phyloP scores from a whole-genome alignment of 1,139 yeast species.

The Geotrichum candidum region DNA sequence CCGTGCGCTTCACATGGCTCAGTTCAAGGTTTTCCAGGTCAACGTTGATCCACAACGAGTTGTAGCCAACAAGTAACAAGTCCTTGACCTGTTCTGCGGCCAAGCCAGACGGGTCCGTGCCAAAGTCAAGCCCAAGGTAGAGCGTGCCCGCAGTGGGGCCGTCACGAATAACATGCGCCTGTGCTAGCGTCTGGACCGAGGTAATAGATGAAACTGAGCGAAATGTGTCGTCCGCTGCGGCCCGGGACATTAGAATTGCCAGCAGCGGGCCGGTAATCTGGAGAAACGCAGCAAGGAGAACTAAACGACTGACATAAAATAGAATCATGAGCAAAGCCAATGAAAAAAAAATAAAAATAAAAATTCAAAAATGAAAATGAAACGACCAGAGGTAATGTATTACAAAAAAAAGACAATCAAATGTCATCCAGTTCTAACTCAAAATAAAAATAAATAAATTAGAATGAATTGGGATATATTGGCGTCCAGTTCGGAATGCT shows the following conservation, averaged over 20 bases:
- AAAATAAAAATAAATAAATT: no score
- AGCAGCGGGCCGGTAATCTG: not conserved
- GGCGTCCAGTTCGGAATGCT: no score
- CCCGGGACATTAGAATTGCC: not conserved
- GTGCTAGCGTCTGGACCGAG: constrained; percentile 30
- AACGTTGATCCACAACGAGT: constrained; percentile 53
- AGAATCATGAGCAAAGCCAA: not conserved
- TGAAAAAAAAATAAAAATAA: not conserved
- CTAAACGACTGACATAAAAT: not conserved
- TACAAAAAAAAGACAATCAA: not conserved
- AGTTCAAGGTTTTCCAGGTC: constrained; percentile 44
- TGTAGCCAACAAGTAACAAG: constrained; percentile 52
- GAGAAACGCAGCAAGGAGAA: not conserved
- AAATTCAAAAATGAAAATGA: not conserved
- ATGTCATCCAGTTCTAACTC: not conserved
- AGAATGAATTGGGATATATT: no score
- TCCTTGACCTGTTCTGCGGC: constrained; percentile 43
- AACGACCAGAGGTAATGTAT: not conserved
- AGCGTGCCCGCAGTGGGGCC: constrained; percentile 54
- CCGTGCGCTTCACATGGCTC: constrained; percentile 34
- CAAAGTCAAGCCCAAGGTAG: constrained; percentile 54
- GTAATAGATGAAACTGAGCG: constrained; percentile 3
- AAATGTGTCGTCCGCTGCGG: not conserved
- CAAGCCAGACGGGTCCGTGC: constrained; percentile 46
- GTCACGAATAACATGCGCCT: constrained; percentile 58